phyloP scores from a whole-genome alignment of 2,329 filamentous ascomycete species.

The Mollisiaceae sp. region DNA sequence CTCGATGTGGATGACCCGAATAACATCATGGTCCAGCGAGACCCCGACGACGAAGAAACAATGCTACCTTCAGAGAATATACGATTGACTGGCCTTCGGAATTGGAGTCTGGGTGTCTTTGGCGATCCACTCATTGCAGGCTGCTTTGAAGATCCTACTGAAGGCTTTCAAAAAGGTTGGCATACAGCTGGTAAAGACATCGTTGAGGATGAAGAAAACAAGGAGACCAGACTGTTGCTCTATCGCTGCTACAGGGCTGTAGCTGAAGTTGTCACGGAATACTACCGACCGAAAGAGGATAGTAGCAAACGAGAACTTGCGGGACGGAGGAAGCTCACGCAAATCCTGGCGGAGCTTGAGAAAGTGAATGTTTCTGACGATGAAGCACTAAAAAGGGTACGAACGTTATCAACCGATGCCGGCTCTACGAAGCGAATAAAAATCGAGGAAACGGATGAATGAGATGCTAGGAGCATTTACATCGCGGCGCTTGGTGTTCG shows the following conservation, averaged over 20 bases:
- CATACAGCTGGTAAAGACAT: slow-evolving; percentile 36
- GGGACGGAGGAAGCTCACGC: slow-evolving; percentile 56
- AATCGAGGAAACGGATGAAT: slow-evolving; percentile 16
- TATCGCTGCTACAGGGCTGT: slow-evolving; percentile 64
- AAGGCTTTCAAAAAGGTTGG: slow-evolving; percentile 55
- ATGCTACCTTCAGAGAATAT: slow-evolving; percentile 19
- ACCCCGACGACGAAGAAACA: slow-evolving; percentile 18
- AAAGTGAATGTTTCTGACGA: slow-evolving; percentile 35
- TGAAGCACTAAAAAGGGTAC: slow-evolving; percentile 33
- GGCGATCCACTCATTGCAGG: slow-evolving; percentile 62
- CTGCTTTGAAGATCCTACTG: slow-evolving; percentile 52
- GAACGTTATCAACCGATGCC: slow-evolving; percentile 29
- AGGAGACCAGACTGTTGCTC: slow-evolving; percentile 54
- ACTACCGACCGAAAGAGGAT: slow-evolving; percentile 56
- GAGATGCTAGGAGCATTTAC: background rate
- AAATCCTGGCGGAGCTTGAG: slow-evolving; percentile 53
- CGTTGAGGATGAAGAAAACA: slow-evolving; percentile 52
- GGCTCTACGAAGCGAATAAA: slow-evolving; percentile 34
- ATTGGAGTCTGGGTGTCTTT: slow-evolving; percentile 64
- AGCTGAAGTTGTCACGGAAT: slow-evolving; percentile 57
- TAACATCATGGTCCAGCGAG: slow-evolving; percentile 53
- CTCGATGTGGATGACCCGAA: slow-evolving; percentile 56
- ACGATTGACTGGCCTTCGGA: slow-evolving; percentile 55
- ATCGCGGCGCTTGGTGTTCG: slow-evolving; percentile 31
- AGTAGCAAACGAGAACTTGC: slow-evolving; percentile 58